A percentile compares a stretch with the other conserved stretches of the same genome.
These are phyloP conservation scores for Tetrapyrgos nigripes DNA, from an alignment of 1,284 basidiomycete species.

Conservation along the genomic window DNA sequence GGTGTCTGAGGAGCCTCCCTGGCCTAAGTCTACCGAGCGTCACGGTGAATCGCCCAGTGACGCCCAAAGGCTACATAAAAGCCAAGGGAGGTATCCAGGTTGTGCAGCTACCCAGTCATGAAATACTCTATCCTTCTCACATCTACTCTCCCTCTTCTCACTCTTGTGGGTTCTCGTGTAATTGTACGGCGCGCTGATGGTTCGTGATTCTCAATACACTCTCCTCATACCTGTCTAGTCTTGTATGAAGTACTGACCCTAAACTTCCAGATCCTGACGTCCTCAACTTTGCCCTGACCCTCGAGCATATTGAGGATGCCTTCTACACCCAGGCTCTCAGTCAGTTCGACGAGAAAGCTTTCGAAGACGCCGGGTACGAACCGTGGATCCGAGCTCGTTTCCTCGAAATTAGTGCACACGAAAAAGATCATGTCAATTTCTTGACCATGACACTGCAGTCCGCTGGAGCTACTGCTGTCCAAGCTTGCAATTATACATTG, in stretches of 20 bases:
- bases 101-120: neutral
- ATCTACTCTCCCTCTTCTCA: neutral
- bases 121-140: neutral
- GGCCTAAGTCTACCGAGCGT: too few species aligned
- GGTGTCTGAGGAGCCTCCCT: too few species aligned
- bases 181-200: neutral
- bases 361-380: constrained; percentile 49
- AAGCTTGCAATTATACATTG: constrained; percentile 13
- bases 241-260: too few species aligned
- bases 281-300: constrained; percentile 56
- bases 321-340: constrained; percentile 46
- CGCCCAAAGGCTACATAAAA: too few species aligned
- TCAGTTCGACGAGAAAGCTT: constrained; percentile 46
- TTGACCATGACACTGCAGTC: constrained; percentile 23
- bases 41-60: too few species aligned
- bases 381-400: constrained; percentile 50
- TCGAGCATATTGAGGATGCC: constrained; percentile 61
- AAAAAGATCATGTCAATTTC: constrained; percentile 45
- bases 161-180: neutral
- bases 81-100: too few species aligned
- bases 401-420: constrained; percentile 55
- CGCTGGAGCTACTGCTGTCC: constrained; percentile 17
- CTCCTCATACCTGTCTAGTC: neutral
- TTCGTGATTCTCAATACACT: neutral
- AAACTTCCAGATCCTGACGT: constrained; percentile 40